Evolutionary conservation across 2,329 filamentous ascomycete genomes (phyloP), one percentile per base, ranked within the genome.

Genomic region (Lasiodiplodia sp.): DNA sequence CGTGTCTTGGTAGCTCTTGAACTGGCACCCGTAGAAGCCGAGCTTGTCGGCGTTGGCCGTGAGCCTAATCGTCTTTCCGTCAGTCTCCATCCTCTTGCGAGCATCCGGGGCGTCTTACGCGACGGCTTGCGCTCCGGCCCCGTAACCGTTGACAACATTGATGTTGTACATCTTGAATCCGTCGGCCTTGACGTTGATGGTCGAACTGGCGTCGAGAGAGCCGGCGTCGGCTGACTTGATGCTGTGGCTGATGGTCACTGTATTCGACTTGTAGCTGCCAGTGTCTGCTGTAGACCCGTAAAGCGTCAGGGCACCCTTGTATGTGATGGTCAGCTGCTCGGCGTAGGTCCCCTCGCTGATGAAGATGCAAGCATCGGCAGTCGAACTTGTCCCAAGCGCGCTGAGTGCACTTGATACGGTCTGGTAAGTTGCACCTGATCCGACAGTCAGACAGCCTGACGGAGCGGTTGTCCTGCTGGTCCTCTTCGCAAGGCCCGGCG

Each of bases 81-180:
- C 77, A 18, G 75, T 78, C 62, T 25, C 25, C 18, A 53, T 0
- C 79, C n/a, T 4, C 7, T 34, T 34, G 7, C 7, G 23, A n/a
- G 5, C 5, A 14, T 12, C 31, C 34, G 25, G 2, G 12, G 53
- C 12, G 18, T 16, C 51, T 53, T 73, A 34, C 10, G 64, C 64
- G 7, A 66, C 64, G 10, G 64, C 64, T 34, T 66, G 64, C 11
- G 37, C 70, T 10, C 71, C 73, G 52, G 72, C 71, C n/a, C 73
- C 72, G 28, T 73, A 75, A 1, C 11, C 57, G 23, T 86, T 86
- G 58, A 81, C 81, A 3, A 88, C 79, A 74, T 89, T 87, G 75
- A 91, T 81, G 71, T 91, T 91, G 80, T 91, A 91, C 21, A 90
- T 78, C 72, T 85, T 86, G 69, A 90, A 83, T 72, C 86, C 83